phyloP scores from a whole-genome alignment of 257 asterid genomes.

The Lithospermum erythrorhizon region DNA sequence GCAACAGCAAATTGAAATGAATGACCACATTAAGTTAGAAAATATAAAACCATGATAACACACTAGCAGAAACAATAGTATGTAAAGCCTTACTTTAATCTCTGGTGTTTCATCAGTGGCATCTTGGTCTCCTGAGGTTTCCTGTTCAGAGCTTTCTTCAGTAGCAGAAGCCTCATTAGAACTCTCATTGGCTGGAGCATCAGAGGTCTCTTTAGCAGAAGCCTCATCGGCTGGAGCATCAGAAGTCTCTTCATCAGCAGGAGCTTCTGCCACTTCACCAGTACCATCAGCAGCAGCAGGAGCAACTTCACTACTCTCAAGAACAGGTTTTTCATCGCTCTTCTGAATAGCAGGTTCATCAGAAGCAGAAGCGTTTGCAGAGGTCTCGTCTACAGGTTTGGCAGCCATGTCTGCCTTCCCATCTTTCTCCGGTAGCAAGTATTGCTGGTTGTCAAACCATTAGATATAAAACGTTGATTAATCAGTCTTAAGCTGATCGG shows the following conservation, averaged over 20 bases:
- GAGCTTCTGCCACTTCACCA: constrained; percentile 27
- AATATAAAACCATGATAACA: constrained; percentile 2
- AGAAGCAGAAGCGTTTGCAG: neutral
- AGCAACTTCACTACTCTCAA: constrained; percentile 30
- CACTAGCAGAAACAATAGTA: constrained; percentile 62
- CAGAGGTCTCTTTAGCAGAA: constrained; percentile 36
- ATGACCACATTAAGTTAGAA: constrained; percentile 8
- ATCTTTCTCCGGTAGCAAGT: neutral
- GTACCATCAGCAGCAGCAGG: constrained; percentile 33
- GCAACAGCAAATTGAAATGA: neutral
- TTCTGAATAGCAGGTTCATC: constrained; percentile 21
- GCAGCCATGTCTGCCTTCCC: neutral
- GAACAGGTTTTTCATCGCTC: too few species aligned
- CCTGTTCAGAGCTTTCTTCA: constrained; percentile 49
- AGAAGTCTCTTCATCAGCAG: constrained; percentile 30
- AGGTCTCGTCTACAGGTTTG: neutral
- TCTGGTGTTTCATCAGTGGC: constrained; percentile 20
- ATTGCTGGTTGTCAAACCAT: neutral
- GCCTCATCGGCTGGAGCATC: constrained; percentile 27
- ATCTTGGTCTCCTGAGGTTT: constrained; percentile 35
- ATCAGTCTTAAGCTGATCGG: neutral
- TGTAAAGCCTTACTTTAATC: constrained; percentile 22
- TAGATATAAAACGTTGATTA: neutral
- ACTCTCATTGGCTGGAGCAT: constrained; percentile 35
- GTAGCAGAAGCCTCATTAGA: constrained; percentile 17